Conservation (phyloP, 2,329 filamentous ascomycete genomes). For the Hypoxylon sp. region DNA sequence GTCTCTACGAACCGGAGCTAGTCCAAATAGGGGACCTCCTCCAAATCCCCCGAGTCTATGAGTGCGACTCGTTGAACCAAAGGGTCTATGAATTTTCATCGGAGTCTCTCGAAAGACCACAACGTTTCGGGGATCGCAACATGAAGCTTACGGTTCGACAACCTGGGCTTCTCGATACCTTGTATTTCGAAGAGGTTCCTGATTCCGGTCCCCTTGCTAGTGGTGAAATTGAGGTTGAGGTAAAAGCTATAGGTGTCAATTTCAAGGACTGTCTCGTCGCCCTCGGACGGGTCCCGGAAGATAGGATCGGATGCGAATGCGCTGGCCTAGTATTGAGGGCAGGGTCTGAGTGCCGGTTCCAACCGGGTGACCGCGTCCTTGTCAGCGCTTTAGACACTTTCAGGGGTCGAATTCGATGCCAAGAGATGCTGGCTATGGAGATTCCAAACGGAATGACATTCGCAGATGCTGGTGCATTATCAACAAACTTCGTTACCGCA, state of each 20-base stretch:
- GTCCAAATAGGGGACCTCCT: too few species aligned
- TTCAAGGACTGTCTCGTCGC: slow-evolving; percentile 23
- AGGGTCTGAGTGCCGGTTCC: background rate
- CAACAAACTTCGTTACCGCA: too few species aligned
- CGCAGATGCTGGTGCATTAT: too few species aligned
- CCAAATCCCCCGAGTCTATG: too few species aligned
- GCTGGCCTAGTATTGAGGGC: slow-evolving; percentile 1
- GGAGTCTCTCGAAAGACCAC: too few species aligned
- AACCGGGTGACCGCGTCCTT: slow-evolving; percentile 2
- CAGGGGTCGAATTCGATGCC: background rate
- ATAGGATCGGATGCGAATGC: slow-evolving; percentile 20
- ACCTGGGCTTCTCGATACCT: slow-evolving; percentile 8
- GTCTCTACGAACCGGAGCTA: too few species aligned
- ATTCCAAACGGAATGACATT: too few species aligned
- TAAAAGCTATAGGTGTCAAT: slow-evolving; percentile 19
- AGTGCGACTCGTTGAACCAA: too few species aligned
- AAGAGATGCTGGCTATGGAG: too few species aligned
- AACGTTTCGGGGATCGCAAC: too few species aligned
- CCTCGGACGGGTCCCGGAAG: slow-evolving; percentile 1
- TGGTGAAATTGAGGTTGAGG: slow-evolving; percentile 16
- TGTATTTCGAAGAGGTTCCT: slow-evolving; percentile 15
- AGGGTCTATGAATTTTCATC: too few species aligned
- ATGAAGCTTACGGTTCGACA: too few species aligned
- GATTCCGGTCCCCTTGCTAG: background rate
- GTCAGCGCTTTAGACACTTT: slow-evolving; percentile 4